Base-by-base conservation (phyloP, 345 rosid species). In the Eucalyptus viminalis region DNA sequence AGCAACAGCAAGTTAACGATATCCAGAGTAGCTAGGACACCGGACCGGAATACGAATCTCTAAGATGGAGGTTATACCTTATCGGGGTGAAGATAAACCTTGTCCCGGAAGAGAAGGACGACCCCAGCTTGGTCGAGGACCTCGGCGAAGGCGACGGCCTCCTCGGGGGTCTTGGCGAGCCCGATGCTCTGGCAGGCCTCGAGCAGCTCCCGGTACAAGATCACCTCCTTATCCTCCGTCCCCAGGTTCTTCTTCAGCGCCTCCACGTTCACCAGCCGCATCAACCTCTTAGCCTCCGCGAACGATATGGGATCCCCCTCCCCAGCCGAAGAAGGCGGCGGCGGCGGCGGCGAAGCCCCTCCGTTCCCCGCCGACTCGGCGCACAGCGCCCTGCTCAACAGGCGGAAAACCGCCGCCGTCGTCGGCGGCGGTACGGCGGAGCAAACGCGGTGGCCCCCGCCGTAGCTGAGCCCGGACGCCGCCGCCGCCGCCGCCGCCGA, bases 61-160 rank as follows among this genome's bases (percentile, higher is more conserved):
- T 49, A 40, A 37, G 76, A 53, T 31, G 27, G 22, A 72, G 54
- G 8, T 22, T 86, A 56, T 56, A 98, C 99, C 99, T 98, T 98
- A 44, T 95, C 95, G 13, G 99, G 99, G 80, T 97, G 96, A 47
- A 98, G 96, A 90, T 94, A 95, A 85, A 97, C 98, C 92, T 94
- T 95, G 91, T 98, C 97, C 10, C 99, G 95, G 87, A 95, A 97
- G 88, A 97, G 96, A 89, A 98, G 96, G 21, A 97, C 86, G 47
- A 96, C 96, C 15, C 99, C 99, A 13, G 99, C 97, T 10, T 98
- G 98, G 51, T 98, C 99, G 6, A 98, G 98, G 43, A 94, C 94
- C 12, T 95, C 97, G 56, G 97, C 97, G 25, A 98, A 97, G 54
- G 94, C 89, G n/a, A 51, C 91, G 72, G 99, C 99, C 91, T 97